Base-by-base conservation (phyloP, 2,329 filamentous ascomycete genomes). In the Gyromitra esculenta region DNA sequence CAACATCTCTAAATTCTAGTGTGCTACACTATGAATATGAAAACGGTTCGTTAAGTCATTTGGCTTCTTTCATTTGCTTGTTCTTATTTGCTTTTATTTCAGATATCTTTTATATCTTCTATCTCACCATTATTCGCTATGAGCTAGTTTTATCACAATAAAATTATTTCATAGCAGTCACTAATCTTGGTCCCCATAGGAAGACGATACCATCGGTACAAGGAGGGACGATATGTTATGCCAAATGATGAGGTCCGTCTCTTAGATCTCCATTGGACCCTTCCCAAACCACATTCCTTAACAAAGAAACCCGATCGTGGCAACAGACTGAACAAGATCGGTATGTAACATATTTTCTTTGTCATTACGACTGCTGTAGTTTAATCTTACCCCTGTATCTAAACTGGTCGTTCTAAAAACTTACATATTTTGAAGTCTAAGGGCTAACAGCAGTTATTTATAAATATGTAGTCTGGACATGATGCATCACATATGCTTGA, bases 191-290 rank as follows among this genome's bases (percentile, higher is more conserved):
- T 43, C n/a, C 35, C n/a, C 60, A 48, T 5, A 77, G 75, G 75
- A 18, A 64, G 88, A 31, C 84, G 88, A 35, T 90, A 89, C 75
- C 88, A 89, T 79, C 84, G 84, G 54, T 88, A 87, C 80, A 84
- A 87, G 18, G 86, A 87, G 73, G 87, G 87, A 5, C 80, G 82
- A 9, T 90, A 90, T 79, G 86, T 86, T 70, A 88, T 89, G 64
- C 88, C 88, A 35, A 90, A 89, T 71, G 88, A 90, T 76, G 88
- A 89, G 63, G 57, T 70, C 52, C 39, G 48, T 60, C 35, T 21
- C 18, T 25, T 31, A 7, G 41, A 31, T 5, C 8, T 21, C 39
- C 43, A 37, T 9, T 45, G 21, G 25, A 56, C 6, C 18, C 9
- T n/a, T n/a, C 5, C 11, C 15, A 59, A 56, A 21, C 31, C 39